A percentile compares a stretch with the other conserved stretches of the same genome.
These are phyloP conservation scores for Microdochium bolleyi DNA, from an alignment of 2,329 filamentous ascomycete genomes.

Conservation along the genomic window DNA sequence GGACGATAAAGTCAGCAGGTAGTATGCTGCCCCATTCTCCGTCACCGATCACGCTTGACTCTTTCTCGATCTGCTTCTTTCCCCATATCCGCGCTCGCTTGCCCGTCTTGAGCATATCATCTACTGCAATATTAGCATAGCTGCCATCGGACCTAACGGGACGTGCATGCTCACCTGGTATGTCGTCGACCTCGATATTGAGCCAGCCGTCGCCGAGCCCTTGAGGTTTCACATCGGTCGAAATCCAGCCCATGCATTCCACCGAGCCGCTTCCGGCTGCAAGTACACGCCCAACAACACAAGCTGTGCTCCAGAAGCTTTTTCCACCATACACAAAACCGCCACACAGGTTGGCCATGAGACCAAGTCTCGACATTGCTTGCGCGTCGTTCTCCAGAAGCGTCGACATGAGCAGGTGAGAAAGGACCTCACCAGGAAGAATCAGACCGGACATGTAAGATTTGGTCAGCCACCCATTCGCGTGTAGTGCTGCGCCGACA, in stretches of 20 bases:
- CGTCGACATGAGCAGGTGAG: conserved; percentile 58
- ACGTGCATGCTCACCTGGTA: conserved; percentile 32
- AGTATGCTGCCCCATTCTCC: conserved; percentile 44
- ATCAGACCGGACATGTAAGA: conserved; percentile 60
- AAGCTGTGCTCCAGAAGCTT: conserved; percentile 63
- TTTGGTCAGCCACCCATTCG: conserved; percentile 59
- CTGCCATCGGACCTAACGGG: not conserved
- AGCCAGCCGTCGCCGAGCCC: conserved; percentile 49
- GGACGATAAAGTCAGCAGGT: conserved; percentile 56
- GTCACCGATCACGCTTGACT: conserved; percentile 53
- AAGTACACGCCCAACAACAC: conserved; percentile 56
- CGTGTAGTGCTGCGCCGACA: conserved; percentile 48
- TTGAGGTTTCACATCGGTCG: conserved; percentile 47
- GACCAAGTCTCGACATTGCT: conserved; percentile 49
- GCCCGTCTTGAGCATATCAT: conserved; percentile 39
- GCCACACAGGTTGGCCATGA: conserved; percentile 53
- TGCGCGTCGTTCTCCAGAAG: conserved; percentile 56
- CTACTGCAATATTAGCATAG: conserved; percentile 17
- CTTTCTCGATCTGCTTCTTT: conserved; percentile 49
- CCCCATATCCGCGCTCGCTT: conserved; percentile 54
- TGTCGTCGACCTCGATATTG: conserved; percentile 46
- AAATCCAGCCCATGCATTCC: conserved; percentile 64
- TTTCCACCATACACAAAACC: conserved; percentile 56
- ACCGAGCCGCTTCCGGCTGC: conserved; percentile 53
- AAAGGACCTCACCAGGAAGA: conserved; percentile 54